Base-by-base conservation (phyloP, 176 grass and related monocot species). In the Oryza glumipatula region DNA sequence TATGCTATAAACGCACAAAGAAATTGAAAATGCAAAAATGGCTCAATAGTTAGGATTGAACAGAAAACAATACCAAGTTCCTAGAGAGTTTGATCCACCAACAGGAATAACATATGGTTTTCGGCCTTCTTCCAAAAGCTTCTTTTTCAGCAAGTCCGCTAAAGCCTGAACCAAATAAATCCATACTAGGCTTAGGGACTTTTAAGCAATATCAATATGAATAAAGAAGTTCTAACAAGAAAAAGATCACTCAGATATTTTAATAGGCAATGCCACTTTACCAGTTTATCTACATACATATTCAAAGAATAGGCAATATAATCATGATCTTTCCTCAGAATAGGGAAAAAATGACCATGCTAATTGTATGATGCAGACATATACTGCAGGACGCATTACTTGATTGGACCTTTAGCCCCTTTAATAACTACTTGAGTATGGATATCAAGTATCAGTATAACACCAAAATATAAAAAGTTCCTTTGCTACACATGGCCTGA, bases 1-100 rank as follows among this genome's bases (percentile, higher is more conserved):
- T 75, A 80, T 68, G 61, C 13, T 64, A 32, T 45, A 3, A 68
- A 43, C 14, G 54, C 1, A 51, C 7, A 1, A 73, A 68, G n/a
- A 77, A 38, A 35, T 30, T 30, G 47, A 22, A 13, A 13, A 78
- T 78, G 60, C 0, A 73, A 73, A 11, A 46, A 41, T 24, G n/a
- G 61, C 38, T 72, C 36, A 54, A 6, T 11, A 56, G 4, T 48
- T 8, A 30, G 16, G 4, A 80, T 19, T 38, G 71, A 48, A 73
- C 67, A 79, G 41, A 54, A 5, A 17, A 87, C 15, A 64, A 43
- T 95, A 98, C 96, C 96, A 98, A 64, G 91, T 91, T 82, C 96
- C 96, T 76, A 98, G 82, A 58, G 93, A 98, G 84, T 98, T 95
- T 36, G 96, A 98, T 92, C 96, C 96, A 73, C 96, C 96, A 82